Conservation (phyloP, 345 rosid species). For the Populus ilicifolia region DNA sequence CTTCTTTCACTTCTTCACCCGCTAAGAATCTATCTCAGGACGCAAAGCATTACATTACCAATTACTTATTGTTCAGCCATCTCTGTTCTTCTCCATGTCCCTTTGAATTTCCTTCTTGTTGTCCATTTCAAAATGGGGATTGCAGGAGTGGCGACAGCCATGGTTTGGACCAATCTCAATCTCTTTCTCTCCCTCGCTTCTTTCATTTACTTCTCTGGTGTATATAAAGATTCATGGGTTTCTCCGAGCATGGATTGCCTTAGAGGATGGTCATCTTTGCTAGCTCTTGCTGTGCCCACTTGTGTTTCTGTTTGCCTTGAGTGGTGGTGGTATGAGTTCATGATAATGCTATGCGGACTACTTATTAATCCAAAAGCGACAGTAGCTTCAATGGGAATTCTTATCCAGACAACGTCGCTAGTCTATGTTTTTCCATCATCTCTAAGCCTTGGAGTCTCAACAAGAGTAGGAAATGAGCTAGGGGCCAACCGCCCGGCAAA, state of each 20-base stretch:
- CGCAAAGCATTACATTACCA: constrained; percentile 85
- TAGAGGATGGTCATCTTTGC: constrained; percentile 79
- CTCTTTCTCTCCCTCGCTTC: constrained; percentile 60
- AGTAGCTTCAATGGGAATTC: constrained; percentile 92
- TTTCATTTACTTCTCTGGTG: constrained; percentile 66
- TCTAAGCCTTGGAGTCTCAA: constrained; percentile 85
- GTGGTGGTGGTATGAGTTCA: constrained; percentile 99
- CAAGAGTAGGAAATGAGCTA: constrained; percentile 82
- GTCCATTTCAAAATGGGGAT: constrained; percentile 74
- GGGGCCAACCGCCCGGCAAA: constrained; percentile 78
- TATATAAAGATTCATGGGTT: constrained; percentile 78
- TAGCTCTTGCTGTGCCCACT: constrained; percentile 81
- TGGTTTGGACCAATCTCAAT: constrained; percentile 86
- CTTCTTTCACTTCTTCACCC: constrained; percentile 92
- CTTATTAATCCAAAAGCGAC: constrained; percentile 80
- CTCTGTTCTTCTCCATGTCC: constrained; percentile 76
- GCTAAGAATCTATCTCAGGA: constrained; percentile 73
- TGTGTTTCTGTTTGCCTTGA: constrained; percentile 92
- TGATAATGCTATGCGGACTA: constrained; percentile 87
- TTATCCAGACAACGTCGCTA: constrained; percentile 84
- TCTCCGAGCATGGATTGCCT: constrained; percentile 67
- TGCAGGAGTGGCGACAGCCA: constrained; percentile 81
- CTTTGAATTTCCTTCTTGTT: constrained; percentile 74
- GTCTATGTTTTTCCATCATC: constrained; percentile 92
- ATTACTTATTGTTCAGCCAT: constrained; percentile 81